phyloP scores from a whole-genome alignment of 345 rosid genomes.

The Gynandropsis gynandra region DNA sequence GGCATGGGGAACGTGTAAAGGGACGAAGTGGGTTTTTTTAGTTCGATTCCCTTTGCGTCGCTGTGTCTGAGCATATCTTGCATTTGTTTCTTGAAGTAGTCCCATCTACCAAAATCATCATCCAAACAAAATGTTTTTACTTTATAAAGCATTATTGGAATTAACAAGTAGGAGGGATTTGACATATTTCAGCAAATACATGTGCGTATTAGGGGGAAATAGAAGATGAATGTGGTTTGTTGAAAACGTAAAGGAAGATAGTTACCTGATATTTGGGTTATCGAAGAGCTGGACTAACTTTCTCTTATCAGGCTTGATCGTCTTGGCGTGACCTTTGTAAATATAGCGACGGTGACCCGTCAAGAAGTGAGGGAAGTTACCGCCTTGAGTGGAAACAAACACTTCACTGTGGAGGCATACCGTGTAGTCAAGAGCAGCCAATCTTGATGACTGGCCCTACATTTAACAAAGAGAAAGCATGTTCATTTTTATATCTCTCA shows the following conservation, averaged over 20 bases:
- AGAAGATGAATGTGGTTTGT: not conserved
- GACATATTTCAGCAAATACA: no score
- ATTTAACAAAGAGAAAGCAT: constrained; percentile 16
- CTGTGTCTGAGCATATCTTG: constrained; percentile 68
- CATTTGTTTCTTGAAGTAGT: constrained; percentile 73
- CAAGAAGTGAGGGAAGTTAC: constrained; percentile 95
- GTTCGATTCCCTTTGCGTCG: constrained; percentile 61
- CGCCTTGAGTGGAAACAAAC: constrained; percentile 96
- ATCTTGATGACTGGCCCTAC: constrained; percentile 83
- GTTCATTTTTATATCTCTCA: no score
- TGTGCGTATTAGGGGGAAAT: no score
- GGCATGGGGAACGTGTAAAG: constrained; percentile 93
- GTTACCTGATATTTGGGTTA: constrained; percentile 61
- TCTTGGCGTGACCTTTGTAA: constrained; percentile 85
- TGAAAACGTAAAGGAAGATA: no score
- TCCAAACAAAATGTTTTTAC: not conserved
- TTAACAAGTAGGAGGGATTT: no score
- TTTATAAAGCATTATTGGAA: no score
- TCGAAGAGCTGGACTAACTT: constrained; percentile 83
- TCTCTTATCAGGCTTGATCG: constrained; percentile 86
- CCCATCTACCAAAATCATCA: constrained; percentile 50
- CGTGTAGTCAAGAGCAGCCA: constrained; percentile 92
- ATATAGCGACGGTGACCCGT: constrained; percentile 89
- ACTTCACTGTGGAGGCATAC: constrained; percentile 94
- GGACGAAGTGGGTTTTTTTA: constrained; percentile 58